Evolutionary conservation across 2,329 filamentous ascomycete genomes (phyloP).

Genomic region (Pleomassaria siparia): DNA sequence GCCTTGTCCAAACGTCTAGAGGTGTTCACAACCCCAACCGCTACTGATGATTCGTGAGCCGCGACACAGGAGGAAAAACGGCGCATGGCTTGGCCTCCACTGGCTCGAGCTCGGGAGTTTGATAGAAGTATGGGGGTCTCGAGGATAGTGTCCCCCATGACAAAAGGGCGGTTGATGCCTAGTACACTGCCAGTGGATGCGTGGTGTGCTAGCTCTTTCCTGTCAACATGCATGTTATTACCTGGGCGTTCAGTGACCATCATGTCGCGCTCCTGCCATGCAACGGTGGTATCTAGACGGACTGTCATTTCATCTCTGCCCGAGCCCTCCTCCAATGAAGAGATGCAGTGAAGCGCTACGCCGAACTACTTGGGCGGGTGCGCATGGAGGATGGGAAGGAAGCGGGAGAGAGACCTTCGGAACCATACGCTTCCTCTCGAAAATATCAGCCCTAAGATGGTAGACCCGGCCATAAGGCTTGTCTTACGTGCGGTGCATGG

Average conservation of each 20-base stretch:
- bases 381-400: constrained; percentile 10
- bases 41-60: constrained; percentile 23
- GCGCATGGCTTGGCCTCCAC: constrained; percentile 18
- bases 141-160: constrained; percentile 6
- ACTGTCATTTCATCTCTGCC: constrained; percentile 12
- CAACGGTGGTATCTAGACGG: constrained; percentile 16
- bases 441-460: constrained; percentile 20
- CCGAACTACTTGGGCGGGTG: constrained; percentile 4
- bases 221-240: constrained; percentile 5
- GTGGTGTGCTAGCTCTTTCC: constrained; percentile 6
- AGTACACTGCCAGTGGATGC: constrained; percentile 7
- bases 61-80: constrained; percentile 11
- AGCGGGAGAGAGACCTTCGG: constrained; percentile 1
- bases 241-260: constrained; percentile 3
- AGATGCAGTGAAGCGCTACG: not conserved
- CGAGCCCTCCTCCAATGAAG: constrained; percentile 19
- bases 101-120: constrained; percentile 5
- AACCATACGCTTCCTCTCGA: constrained; percentile 6
- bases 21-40: constrained; percentile 9
- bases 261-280: constrained; percentile 11
- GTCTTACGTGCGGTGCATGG: constrained; percentile 13
- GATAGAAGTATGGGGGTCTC: constrained; percentile 3
- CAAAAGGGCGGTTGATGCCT: constrained; percentile 19
- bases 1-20: constrained; percentile 27
- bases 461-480: constrained; percentile 6